These are phyloP conservation scores for Thielaviopsis punctulata DNA, from an alignment of 2,329 filamentous ascomycete species.

Conservation along the genomic window DNA sequence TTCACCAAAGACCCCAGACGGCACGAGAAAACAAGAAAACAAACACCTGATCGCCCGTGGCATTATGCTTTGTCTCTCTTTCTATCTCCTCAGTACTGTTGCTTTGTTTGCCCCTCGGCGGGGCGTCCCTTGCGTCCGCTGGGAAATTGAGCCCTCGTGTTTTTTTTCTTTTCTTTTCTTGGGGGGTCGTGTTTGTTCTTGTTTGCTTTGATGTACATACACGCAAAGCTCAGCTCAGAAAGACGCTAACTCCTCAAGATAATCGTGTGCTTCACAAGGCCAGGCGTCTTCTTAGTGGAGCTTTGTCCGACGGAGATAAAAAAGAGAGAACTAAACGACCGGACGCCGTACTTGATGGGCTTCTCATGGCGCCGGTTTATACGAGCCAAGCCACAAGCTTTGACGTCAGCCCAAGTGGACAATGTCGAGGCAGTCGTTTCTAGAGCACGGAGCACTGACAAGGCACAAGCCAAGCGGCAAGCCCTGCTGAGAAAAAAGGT, in stretches of 20 bases:
- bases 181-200: background rate
- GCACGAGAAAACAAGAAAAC: conserved; percentile 10
- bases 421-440: background rate
- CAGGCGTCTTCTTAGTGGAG: background rate
- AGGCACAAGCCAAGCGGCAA: background rate
- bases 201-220: background rate
- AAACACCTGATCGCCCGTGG: background rate
- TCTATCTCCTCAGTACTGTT: background rate
- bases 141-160: background rate
- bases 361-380: background rate
- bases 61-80: background rate
- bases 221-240: background rate
- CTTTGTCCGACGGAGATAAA: background rate
- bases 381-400: background rate
- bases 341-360: background rate
- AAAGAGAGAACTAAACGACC: background rate
- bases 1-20: background rate
- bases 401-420: background rate
- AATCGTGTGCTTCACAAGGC: background rate
- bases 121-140: background rate
- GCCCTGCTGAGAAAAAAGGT: background rate
- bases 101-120: background rate
- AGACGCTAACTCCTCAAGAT: background rate
- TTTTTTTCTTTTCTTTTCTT: background rate
- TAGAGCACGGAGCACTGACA: background rate